Base-by-base conservation (phyloP, 163 green algal genomes). In the Picocystis sp. region DNA sequence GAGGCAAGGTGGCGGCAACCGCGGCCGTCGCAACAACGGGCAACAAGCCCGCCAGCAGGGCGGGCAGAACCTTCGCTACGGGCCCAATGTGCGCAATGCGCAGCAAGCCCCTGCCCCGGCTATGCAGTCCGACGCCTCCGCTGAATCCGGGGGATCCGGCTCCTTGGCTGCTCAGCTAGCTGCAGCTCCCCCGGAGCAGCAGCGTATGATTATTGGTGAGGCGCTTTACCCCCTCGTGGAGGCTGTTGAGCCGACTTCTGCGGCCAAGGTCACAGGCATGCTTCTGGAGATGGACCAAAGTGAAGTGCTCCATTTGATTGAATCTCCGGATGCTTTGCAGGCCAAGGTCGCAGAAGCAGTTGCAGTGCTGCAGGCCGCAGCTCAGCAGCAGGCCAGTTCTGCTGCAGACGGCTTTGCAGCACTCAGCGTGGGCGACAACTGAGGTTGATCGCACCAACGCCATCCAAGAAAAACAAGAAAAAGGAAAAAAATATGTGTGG, bases 191-290 rank as follows among this genome's bases (percentile, higher is more conserved):
- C 61, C 61, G n/a, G 65, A 65, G 34, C 66, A 77, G 42, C 69
- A 75, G 53, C 62, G 75, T 41, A 58, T 74, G 66, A 77, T 78
- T 42, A 56, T 77, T 49, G 89, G 89, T 45, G 89, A 98, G 84
- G 72, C 75, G 51, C 75, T 98, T 48, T 98, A 93, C 76, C 89
- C 89, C 0, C 75, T 87, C 49, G 82, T 98, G 12, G 61, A 80
- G 19, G 62, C 51, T 6, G 69, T 87, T 58, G 76, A 95, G 76
- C 76, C 77, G 15, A 76, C 89, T 34, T 65, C 89, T 57, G 89
- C 89, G 1, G 87, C 78, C 61, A 97, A 96, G 81, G 87, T 97
- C 67, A 96, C 89, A 6, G 89, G 89, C 55, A 97, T 97, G 89
- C 75, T 97, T 15, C 73, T 97, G 59, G 89, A 97, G 70, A 91